Percentiles rank a stretch among this genome's conserved stretches.
phyloP scores from a whole-genome alignment of 192 early-diverging fungal species.

The Coemansia sp. region DNA sequence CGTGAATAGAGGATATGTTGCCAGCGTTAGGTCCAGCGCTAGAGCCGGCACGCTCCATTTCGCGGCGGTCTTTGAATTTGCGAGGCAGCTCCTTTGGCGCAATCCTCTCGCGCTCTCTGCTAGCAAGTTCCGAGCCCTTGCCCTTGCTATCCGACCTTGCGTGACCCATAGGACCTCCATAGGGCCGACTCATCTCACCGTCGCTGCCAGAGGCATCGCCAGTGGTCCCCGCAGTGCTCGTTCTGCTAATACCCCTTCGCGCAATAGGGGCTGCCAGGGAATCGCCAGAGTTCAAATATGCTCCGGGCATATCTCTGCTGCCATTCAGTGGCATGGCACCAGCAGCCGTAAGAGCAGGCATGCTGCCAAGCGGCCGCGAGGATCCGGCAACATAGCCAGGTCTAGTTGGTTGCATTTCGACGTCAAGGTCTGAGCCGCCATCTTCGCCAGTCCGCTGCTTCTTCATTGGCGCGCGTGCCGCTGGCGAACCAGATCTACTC shows the following conservation, averaged over 20 bases:
- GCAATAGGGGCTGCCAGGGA: conserved; percentile 5
- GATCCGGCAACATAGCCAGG: conserved; percentile 16
- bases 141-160: conserved; percentile 1
- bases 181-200: conserved; percentile 1
- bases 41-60: conserved; percentile 28
- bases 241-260: conserved; percentile 23
- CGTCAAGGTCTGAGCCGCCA: conserved; percentile 10
- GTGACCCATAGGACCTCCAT: neutral
- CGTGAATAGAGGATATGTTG: conserved; percentile 54
- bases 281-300: conserved; percentile 15
- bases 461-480: conserved; percentile 15
- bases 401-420: conserved; percentile 11
- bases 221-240: conserved; percentile 20
- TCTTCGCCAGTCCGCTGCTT: conserved; percentile 18
- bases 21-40: conserved; percentile 11
- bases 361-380: conserved; percentile 17
- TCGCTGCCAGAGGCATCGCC: conserved; percentile 25
- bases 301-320: neutral
- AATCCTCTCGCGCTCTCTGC: conserved; percentile 10
- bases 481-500: conserved; percentile 33
- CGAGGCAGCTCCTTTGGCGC: conserved; percentile 15
- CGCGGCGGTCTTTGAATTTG: conserved; percentile 28
- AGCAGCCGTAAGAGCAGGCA: conserved; percentile 6
- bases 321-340: conserved; percentile 2
- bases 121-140: neutral